Evolutionary conservation across 2,329 filamentous ascomycete species (phyloP).

Genomic region (Tricladium varicosporioides): DNA sequence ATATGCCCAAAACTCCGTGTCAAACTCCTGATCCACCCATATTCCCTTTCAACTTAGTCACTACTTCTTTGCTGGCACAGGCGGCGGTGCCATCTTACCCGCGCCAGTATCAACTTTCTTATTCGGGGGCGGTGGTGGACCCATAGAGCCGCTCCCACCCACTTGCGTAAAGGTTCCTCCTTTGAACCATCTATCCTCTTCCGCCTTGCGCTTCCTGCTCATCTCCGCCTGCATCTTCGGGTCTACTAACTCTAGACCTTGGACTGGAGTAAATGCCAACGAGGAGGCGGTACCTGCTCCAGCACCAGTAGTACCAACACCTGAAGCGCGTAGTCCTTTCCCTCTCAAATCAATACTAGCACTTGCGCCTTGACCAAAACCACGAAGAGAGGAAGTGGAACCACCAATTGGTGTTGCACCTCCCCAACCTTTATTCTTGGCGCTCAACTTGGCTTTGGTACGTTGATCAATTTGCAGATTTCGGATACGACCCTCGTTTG

Average conservation of each 20-base stretch:
- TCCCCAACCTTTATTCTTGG: slow-evolving; percentile 96
- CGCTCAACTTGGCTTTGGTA: slow-evolving; percentile 87
- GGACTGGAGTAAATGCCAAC: slow-evolving; percentile 90
- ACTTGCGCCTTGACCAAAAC: slow-evolving; percentile 65
- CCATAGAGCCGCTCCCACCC: slow-evolving; percentile 67
- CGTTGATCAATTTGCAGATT: slow-evolving; percentile 87
- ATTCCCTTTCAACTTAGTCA: background rate
- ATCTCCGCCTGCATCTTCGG: slow-evolving; percentile 87
- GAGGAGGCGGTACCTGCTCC: slow-evolving; percentile 76
- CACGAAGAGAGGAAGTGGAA: slow-evolving; percentile 77
- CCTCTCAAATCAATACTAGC: slow-evolving; percentile 69
- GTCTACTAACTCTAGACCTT: slow-evolving; percentile 92
- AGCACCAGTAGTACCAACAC: slow-evolving; percentile 70
- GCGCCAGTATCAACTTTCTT: slow-evolving; percentile 72
- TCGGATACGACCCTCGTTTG: slow-evolving; percentile 85
- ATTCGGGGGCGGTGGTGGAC: slow-evolving; percentile 62
- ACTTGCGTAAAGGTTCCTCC: slow-evolving; percentile 95
- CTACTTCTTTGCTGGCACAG: slow-evolving; percentile 27
- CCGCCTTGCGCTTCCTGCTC: slow-evolving; percentile 85
- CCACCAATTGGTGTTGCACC: slow-evolving; percentile 61
- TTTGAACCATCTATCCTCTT: slow-evolving; percentile 96
- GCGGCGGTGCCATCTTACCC: slow-evolving; percentile 44
- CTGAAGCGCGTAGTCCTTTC: slow-evolving; percentile 71
- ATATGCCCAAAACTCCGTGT: background rate
- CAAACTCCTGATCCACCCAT: background rate